Conservation (phyloP, 1,139 yeast genomes). For the Nakaseomyces uthaithaninus region DNA sequence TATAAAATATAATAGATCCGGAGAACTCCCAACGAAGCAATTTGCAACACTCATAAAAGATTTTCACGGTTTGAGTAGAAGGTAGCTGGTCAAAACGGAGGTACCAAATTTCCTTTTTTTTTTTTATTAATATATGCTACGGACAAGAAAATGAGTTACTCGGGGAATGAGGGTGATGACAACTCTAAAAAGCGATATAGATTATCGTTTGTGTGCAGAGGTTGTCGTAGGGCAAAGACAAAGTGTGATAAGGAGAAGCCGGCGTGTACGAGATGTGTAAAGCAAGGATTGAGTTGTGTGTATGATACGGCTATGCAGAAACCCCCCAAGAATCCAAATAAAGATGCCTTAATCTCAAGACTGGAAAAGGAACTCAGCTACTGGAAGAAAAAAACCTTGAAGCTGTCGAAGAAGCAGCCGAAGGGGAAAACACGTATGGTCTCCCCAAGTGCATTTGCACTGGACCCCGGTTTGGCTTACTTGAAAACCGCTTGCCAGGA, state of each 20-base stretch:
- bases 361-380: constrained; percentile 28
- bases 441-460: constrained; percentile 11
- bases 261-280: constrained; percentile 26
- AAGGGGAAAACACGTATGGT: constrained; percentile 3
- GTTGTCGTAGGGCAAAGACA: constrained; percentile 29
- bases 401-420: constrained; percentile 13
- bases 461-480: neutral
- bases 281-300: constrained; percentile 23
- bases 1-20: too few relatives aligned
- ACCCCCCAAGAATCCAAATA: constrained; percentile 29
- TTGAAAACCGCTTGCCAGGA: neutral
- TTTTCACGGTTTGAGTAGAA: too few relatives aligned
- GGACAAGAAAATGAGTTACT: neutral
- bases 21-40: too few relatives aligned
- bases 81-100: too few relatives aligned
- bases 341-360: constrained; percentile 28
- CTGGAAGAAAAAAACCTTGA: constrained; percentile 26
- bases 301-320: constrained; percentile 29
- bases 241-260: constrained; percentile 32
- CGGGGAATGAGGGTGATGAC: neutral
- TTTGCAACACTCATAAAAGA: too few relatives aligned
- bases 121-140: neutral
- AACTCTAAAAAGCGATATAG: constrained; percentile 22
- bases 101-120: too few relatives aligned
- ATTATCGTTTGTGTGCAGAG: constrained; percentile 30